These are phyloP conservation scores for Trypanosoma melophagium DNA, from an alignment of 208 protist species.

Conservation along the genomic window DNA sequence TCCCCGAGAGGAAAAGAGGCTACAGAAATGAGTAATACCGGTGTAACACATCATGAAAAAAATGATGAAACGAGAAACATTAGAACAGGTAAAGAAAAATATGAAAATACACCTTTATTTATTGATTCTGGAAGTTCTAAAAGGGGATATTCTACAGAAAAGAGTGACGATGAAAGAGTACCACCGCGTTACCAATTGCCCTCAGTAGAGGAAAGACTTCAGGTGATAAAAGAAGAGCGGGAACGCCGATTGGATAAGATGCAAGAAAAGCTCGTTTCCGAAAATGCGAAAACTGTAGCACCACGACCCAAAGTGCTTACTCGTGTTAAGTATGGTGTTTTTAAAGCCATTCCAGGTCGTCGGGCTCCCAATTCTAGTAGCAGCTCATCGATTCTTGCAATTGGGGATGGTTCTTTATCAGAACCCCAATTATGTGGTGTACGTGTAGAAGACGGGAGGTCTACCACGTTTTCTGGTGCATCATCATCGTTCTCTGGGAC, in stretches of 20 bases:
- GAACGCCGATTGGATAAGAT: constrained; percentile 40
- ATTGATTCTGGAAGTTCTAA: neutral
- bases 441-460: too few relatives aligned
- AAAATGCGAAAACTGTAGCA: constrained; percentile 48
- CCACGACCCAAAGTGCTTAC: constrained; percentile 58
- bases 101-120: neutral
- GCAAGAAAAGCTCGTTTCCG: constrained; percentile 40
- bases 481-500: too few relatives aligned
- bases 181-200: constrained; percentile 1
- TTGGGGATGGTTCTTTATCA: neutral
- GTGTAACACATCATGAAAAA: neutral
- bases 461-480: too few relatives aligned
- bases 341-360: constrained; percentile 32
- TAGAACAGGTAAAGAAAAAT: neutral
- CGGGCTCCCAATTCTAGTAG: neutral
- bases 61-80: neutral
- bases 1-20: constrained; percentile 1
- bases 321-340: constrained; percentile 44
- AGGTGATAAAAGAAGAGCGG: constrained; percentile 50
- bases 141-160: neutral
- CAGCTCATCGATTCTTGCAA: neutral
- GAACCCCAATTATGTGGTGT: too few relatives aligned
- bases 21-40: neutral
- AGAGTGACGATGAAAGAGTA: neutral
- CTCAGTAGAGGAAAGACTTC: constrained; percentile 25